Percentiles rank a stretch among this genome's conserved stretches.
Evolutionary conservation across 495 filamentous ascomycete species (phyloP).

Genomic region (Achaetomiella virescens): DNA sequence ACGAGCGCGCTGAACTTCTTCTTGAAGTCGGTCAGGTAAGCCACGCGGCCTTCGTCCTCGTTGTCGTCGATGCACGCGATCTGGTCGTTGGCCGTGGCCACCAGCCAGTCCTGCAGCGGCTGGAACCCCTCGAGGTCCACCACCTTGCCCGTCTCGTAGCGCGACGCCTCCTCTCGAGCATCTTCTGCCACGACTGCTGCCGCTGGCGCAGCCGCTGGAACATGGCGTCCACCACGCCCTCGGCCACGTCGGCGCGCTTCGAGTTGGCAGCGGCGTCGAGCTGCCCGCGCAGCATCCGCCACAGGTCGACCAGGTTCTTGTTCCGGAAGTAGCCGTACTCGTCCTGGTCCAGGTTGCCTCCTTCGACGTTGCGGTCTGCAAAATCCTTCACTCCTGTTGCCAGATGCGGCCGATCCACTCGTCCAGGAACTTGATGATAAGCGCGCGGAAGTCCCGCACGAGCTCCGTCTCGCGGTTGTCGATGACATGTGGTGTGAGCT

Average conservation of each 20-base stretch:
- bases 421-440: constrained; percentile 91
- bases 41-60: constrained; percentile 60
- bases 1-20: constrained; percentile 72
- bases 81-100: constrained; percentile 97
- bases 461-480: constrained; percentile 84
- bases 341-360: constrained; percentile 70
- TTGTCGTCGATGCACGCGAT: constrained; percentile 94
- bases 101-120: constrained; percentile 82
- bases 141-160: constrained; percentile 55
- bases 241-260: constrained; percentile 75
- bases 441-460: constrained; percentile 83
- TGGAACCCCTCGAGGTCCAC: constrained; percentile 73
- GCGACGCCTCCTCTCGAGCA: constrained; percentile 79
- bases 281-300: constrained; percentile 94
- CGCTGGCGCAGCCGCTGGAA: constrained; percentile 74
- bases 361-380: constrained; percentile 63
- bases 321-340: constrained; percentile 84
- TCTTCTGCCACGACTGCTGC: constrained; percentile 75
- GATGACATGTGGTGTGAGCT: constrained; percentile 73
- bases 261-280: constrained; percentile 73
- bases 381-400: constrained; percentile 71
- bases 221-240: constrained; percentile 92
- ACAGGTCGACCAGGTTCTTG: constrained; percentile 85
- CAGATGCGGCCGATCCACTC: constrained; percentile 96
- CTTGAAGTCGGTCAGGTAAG: constrained; percentile 77